Base-by-base conservation (phyloP, 2,329 filamentous ascomycete species). In the Fusarium guadeloupense region DNA sequence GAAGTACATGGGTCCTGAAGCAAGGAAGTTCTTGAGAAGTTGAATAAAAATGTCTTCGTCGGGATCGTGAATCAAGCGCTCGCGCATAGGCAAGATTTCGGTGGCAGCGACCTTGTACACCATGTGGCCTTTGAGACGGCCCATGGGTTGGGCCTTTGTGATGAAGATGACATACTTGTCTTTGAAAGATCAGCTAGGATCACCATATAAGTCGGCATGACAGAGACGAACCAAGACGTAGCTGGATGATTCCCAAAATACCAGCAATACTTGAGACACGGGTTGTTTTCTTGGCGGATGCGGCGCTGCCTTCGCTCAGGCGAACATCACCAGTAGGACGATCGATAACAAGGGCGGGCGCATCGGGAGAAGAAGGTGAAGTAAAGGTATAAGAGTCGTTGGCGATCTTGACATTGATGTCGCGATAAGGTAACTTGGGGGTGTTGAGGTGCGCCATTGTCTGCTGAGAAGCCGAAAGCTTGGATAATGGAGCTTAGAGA, bases 151-250 rank as follows among this genome's bases (percentile, higher is more conserved):
- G 51, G 93, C 91, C 78, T 99, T 98, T 68, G 91, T 97, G 75
- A 99, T 96, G 72, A 96, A 85, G 73, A 99, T 91, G 72, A 96
- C 89, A 83, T 99, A 99, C 78, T 97, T 98, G 83, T 99, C 86
- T 86, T 69, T 23, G 20, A 31, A 46, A 47, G 31, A 66, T 70
- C 52, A 70, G 68, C 47, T 50, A 46, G 44, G 14, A 30, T 46
- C 38, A 60, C 25, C 46, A 46, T 47, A 66, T 34, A 39, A 38
- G 37, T 43, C 40, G 47, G 56, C 46, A 50, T 55, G 42, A 52
- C 51, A 49, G 38, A 62, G 53, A 75, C 78, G 70, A 84, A 97
- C 93, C 93, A 72, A 99, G 85, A 72, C 95, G 90, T 74, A 99
- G 81, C 80, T 93, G 93, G 77, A 99, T 91, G 67, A 97, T 90